Conservation (phyloP, 2,329 filamentous ascomycete species). For the Chrysoporthe austroafricana region DNA sequence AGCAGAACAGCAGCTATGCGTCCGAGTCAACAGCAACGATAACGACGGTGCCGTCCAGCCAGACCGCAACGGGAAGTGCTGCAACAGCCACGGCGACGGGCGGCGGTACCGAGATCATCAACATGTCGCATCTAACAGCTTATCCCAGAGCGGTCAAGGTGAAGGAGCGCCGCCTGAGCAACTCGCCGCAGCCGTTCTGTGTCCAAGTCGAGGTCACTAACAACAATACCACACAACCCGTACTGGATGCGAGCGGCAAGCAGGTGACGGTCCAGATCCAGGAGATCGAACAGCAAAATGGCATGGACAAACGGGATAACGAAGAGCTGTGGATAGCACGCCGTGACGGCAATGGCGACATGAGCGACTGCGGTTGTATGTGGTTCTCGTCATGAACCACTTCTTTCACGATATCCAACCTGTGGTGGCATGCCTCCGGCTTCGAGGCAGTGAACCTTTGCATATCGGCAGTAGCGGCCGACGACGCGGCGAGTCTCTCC, state of each 20-base stretch:
- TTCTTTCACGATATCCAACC: neutral
- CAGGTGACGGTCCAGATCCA: conserved; percentile 48
- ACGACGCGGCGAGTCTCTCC: neutral
- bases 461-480: neutral
- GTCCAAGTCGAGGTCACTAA: conserved; percentile 51
- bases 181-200: conserved; percentile 47
- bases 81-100: conserved; percentile 10
- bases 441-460: neutral
- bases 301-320: conserved; percentile 21
- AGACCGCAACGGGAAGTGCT: conserved; percentile 14
- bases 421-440: neutral
- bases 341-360: conserved; percentile 38
- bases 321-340: conserved; percentile 20
- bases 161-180: conserved; percentile 53
- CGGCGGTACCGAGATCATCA: conserved; percentile 16
- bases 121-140: conserved; percentile 34
- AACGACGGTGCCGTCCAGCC: conserved; percentile 22
- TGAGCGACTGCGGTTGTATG: conserved; percentile 58
- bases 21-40: conserved; percentile 27
- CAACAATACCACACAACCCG: conserved; percentile 42
- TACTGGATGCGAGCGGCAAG: conserved; percentile 44
- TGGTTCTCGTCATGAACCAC: conserved; percentile 52
- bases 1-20: conserved; percentile 51
- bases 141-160: conserved; percentile 61
- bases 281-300: conserved; percentile 40